Evolutionary conservation across 1,284 basidiomycete genomes (phyloP), one percentile per base, ranked within the genome.

Genomic region (Puccinia triticina): DNA sequence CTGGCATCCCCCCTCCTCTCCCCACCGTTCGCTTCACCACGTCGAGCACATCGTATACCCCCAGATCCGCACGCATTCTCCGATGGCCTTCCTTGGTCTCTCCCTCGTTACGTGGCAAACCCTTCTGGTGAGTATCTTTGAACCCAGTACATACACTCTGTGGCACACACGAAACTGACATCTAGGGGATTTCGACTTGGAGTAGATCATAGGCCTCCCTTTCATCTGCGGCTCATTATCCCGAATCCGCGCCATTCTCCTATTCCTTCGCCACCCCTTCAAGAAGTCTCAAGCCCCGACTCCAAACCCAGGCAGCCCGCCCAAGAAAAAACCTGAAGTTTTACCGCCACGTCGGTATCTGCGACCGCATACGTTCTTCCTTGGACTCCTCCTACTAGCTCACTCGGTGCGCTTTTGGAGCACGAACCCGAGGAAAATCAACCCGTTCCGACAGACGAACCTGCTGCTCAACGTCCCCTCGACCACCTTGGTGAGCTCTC

Each of bases 61-160:
- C 18, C 48, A 50, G 18, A 14, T 50, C 48, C 14, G 14, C 5
- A 50, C 48, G 18, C 2, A 46, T 46, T 46, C 8, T 46, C n/a
- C n/a, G 46, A 74, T 74, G 72, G 34, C 46, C 10, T 81, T 81
- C 69, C 57, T 81, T 5, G 78, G 78, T 29, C 40, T 81, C 2
- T 81, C 78, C 16, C 43, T 72, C 46, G 26, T 61, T 26, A 71
- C 55, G 32, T 81, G 78, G 78, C 78, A 81, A 73, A 81, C 78
- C n/a, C 55, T 81, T 7, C 53, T 81, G 16, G 78, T 81, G 11
- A 64, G 67, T 71, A 67, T 40, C 16, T 64, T 4, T 37, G 37
- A 69, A 11, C 66, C 32, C 8, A 46, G n/a, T n/a, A n/a, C n/a
- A n/a, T n/a, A n/a, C n/a, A n/a, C n/a, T n/a, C n/a, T n/a, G n/a